phyloP scores from a whole-genome alignment of 2,329 filamentous ascomycete genomes.

The Tolypocladium amazonense region DNA sequence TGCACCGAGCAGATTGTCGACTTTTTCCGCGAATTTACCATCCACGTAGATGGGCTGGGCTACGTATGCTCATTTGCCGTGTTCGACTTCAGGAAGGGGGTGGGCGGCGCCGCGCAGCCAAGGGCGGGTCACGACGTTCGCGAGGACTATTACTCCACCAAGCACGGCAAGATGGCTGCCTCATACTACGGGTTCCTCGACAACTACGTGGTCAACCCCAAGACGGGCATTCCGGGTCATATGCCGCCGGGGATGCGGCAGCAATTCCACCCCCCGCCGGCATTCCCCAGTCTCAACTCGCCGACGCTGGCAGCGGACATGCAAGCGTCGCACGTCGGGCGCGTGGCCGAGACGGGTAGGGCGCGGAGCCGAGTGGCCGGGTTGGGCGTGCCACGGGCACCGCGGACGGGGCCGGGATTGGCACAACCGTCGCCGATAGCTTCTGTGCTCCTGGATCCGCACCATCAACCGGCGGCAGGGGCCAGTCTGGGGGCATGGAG shows the following conservation, averaged over 20 bases:
- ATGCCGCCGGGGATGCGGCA: constrained; percentile 40
- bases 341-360: constrained; percentile 30
- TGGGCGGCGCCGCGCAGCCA: constrained; percentile 31
- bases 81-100: constrained; percentile 87
- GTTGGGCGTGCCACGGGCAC: constrained; percentile 7
- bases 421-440: constrained; percentile 55
- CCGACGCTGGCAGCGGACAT: constrained; percentile 47
- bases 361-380: constrained; percentile 28
- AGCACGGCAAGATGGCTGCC: constrained; percentile 97
- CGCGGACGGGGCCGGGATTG: constrained; percentile 25
- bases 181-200: constrained; percentile 94
- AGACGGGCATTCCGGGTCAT: constrained; percentile 52
- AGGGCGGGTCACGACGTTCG: constrained; percentile 51
- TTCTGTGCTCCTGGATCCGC: constrained; percentile 64
- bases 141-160: constrained; percentile 88
- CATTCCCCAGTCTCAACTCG: constrained; percentile 61
- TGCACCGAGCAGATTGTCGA: constrained; percentile 91
- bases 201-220: constrained; percentile 72
- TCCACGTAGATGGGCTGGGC: constrained; percentile 91
- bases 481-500: constrained; percentile 34
- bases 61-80: constrained; percentile 97
- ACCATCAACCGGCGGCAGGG: constrained; percentile 58
- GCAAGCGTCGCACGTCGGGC: constrained; percentile 34
- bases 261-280: constrained; percentile 64
- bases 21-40: constrained; percentile 95